Evolutionary conservation across 495 filamentous ascomycete genomes (phyloP), one percentile per base, ranked within the genome.

Genomic region (Hypoxylon fragiforme): DNA sequence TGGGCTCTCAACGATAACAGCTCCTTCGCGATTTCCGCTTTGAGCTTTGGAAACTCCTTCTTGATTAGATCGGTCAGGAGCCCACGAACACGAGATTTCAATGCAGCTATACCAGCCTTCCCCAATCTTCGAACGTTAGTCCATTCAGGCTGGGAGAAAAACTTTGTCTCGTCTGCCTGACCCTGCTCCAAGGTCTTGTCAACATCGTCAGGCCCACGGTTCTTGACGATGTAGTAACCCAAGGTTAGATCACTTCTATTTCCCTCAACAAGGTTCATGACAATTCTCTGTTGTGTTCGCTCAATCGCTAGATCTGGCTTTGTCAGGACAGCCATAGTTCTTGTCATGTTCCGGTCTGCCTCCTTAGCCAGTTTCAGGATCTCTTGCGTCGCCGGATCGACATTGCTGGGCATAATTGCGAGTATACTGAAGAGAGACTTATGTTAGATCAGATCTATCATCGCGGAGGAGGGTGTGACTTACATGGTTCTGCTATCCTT

Each of bases 371-470:
- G 60, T 43, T 70, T 63, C 70, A 85, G 54, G 20, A 86, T 82
- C 40, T 84, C 80, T 53, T 86, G 81, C 0, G 76, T 84, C 0
- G 80, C 81, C 31, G 81, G 74, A 34, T 87, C 82, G 3, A 82
- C 75, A 41, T 82, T 83, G n/a, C 75, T 76, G 0, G 81, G 80
- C 12, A 85, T 69, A 4, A 85, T 82, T 1, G 79, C 74, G 1
- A 87, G 62, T 15, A 85, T 82, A 39, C 82, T 74, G 4, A 2
- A 37, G 7, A 37, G 13, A 14, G 16, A 6, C 4, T n/a, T n/a
- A 9, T 30, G 34, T 63, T 26, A 59, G 47, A 16, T 21, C 5
- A 31, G 37, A 24, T 12, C 14, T 39, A 16, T 31, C n/a, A n/a
- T n/a, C 24, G 24, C 24, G 4, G 12, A 28, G 9, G 9, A 4